phyloP scores from a whole-genome alignment of 139 green algal species.

The Ettlia oleoabundans region DNA sequence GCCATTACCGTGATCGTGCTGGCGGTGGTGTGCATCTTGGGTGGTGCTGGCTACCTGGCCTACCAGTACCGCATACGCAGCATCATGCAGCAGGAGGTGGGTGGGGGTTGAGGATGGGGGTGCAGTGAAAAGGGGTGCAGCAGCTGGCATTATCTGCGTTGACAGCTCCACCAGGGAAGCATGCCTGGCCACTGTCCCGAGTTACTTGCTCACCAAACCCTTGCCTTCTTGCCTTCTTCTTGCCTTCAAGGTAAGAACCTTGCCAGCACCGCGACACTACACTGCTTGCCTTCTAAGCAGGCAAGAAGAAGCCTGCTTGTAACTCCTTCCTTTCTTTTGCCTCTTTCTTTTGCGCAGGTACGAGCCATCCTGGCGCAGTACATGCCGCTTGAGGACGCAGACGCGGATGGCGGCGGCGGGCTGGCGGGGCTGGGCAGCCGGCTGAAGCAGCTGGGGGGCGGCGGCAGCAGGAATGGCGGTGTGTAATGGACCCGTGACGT shows the following conservation, averaged over 20 bases:
- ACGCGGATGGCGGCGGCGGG: not conserved
- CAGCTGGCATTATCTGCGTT: not conserved
- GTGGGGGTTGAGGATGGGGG: not conserved
- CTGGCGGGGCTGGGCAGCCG: not conserved
- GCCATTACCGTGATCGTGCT: conserved; percentile 55
- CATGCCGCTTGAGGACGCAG: conserved; percentile 72
- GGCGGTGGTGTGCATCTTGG: conserved; percentile 34
- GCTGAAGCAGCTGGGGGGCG: not conserved
- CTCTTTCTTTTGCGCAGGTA: conserved; percentile 55
- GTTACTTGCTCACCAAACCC: no score
- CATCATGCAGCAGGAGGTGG: conserved; percentile 61
- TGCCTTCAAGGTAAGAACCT: no score
- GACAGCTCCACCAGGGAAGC: not conserved
- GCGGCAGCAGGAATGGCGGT: not conserved
- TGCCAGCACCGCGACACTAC: not conserved
- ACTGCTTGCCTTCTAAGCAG: not conserved
- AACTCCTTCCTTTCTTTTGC: not conserved
- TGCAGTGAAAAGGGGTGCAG: not conserved
- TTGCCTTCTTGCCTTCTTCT: no score
- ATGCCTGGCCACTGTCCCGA: no score
- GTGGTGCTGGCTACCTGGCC: conserved; percentile 37
- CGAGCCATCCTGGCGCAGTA: conserved; percentile 88
- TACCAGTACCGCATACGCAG: conserved; percentile 56
- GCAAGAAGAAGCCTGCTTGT: not conserved
- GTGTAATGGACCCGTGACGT: no score